A percentile compares a stretch with the other conserved stretches of the same genome.
These are phyloP conservation scores for Pestalotiopsis sp. DNA, from an alignment of 2,329 filamentous ascomycete genomes.

Conservation along the genomic window DNA sequence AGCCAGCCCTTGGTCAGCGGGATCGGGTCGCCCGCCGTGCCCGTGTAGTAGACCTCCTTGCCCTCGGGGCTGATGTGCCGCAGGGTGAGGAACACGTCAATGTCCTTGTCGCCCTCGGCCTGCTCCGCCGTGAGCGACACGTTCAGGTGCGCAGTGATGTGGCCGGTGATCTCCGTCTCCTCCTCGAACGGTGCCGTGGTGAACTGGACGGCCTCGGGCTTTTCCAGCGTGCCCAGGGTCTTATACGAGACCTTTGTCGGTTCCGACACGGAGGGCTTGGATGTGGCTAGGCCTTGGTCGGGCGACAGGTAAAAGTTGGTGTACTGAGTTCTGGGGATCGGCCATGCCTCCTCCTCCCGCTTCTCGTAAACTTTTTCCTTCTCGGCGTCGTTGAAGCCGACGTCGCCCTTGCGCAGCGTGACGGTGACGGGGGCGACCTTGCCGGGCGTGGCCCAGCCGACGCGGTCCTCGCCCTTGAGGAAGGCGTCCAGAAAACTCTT, in stretches of 20 bases:
- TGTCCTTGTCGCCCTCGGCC: slow-evolving; percentile 45
- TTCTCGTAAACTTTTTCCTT: slow-evolving; percentile 57
- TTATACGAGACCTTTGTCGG: slow-evolving; percentile 54
- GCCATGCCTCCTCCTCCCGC: slow-evolving; percentile 65
- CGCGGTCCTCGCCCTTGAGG: slow-evolving; percentile 65
- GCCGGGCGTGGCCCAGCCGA: slow-evolving; percentile 60
- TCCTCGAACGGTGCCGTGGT: slow-evolving; percentile 56
- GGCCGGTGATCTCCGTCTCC: slow-evolving; percentile 71
- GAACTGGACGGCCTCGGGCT: slow-evolving; percentile 59
- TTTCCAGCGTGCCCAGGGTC: slow-evolving; percentile 58
- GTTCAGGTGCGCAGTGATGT: slow-evolving; percentile 65
- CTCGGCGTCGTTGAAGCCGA: slow-evolving; percentile 66
- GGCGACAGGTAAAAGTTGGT: slow-evolving; percentile 61
- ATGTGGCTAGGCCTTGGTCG: slow-evolving; percentile 38
- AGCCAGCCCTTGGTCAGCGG: slow-evolving; percentile 68
- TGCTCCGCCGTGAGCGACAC: slow-evolving; percentile 62
- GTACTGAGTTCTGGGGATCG: slow-evolving; percentile 66
- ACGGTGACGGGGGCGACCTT: slow-evolving; percentile 62
- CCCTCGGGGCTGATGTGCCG: slow-evolving; percentile 57
- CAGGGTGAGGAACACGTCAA: slow-evolving; percentile 66
- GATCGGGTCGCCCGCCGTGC: slow-evolving; percentile 64
- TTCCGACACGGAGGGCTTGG: slow-evolving; percentile 26
- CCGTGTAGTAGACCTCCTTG: slow-evolving; percentile 64
- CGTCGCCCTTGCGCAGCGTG: slow-evolving; percentile 65
- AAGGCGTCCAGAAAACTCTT: slow-evolving; percentile 71